These are phyloP conservation scores for Pleurotus eryngii DNA, from an alignment of 768 basidiomycete genomes.

Conservation along the genomic window DNA sequence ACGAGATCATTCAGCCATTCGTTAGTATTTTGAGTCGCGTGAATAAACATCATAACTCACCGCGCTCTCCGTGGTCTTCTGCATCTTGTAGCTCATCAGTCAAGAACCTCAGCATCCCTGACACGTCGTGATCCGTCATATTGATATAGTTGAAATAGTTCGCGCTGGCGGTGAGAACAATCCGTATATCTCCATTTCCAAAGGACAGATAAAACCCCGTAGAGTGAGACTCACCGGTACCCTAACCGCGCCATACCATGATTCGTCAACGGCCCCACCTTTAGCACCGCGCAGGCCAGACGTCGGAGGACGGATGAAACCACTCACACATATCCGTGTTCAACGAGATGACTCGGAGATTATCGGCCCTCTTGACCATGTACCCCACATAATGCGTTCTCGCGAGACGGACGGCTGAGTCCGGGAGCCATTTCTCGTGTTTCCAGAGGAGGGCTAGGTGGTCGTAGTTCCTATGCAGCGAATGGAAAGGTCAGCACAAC, in stretches of 20 bases:
- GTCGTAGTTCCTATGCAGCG: conserved; percentile 62
- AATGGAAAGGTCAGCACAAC: neutral
- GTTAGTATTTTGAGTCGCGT: too few species aligned
- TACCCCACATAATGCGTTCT: conserved; percentile 71
- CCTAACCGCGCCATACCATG: conserved; percentile 17
- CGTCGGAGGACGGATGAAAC: neutral
- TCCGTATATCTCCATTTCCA: neutral
- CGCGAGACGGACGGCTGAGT: conserved; percentile 52
- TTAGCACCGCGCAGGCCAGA: conserved; percentile 2
- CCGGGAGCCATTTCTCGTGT: conserved; percentile 66
- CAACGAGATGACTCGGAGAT: conserved; percentile 67
- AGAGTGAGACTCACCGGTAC: conserved; percentile 27
- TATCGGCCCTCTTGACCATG: conserved; percentile 63
- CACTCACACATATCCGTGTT: conserved; percentile 75
- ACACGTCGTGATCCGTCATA: conserved; percentile 62
- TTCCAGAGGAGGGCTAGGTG: conserved; percentile 71
- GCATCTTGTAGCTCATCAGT: conserved; percentile 78
- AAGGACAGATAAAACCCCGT: neutral
- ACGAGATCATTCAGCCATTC: neutral
- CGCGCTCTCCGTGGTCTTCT: conserved; percentile 72
- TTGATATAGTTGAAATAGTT: conserved; percentile 82
- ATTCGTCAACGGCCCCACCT: neutral
- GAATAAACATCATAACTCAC: conserved; percentile 28
- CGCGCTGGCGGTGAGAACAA: conserved; percentile 29
- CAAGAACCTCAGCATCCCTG: conserved; percentile 74